These are phyloP conservation scores for Hemileia vastatrix DNA, from an alignment of 1,284 basidiomycete species.

Conservation along the genomic window DNA sequence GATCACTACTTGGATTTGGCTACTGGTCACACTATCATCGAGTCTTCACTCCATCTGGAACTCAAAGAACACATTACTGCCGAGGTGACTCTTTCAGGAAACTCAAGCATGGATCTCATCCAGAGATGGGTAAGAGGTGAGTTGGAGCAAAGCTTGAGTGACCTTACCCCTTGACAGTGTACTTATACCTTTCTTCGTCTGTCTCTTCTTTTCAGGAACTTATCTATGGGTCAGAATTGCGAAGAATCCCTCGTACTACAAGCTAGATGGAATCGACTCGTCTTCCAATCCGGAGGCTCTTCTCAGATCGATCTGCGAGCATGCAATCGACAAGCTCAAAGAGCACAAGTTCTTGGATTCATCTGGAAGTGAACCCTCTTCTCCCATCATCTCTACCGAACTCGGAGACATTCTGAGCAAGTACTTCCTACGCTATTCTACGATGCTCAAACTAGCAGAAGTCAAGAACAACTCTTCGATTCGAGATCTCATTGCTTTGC, in stretches of 20 bases:
- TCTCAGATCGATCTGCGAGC: slow-evolving; percentile 24
- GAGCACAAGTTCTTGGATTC: slow-evolving; percentile 23
- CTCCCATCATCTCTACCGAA: slow-evolving; percentile 25
- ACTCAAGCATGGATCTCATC: neutral
- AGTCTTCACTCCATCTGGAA: neutral
- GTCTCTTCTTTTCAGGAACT: neutral
- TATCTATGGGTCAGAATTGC: neutral
- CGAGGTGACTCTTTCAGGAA: neutral
- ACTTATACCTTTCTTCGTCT: neutral
- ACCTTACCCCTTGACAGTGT: neutral
- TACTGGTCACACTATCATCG: neutral
- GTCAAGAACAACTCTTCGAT: slow-evolving; percentile 19
- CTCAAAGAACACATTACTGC: neutral
- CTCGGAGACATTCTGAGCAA: slow-evolving; percentile 34
- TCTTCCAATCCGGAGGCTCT: slow-evolving; percentile 27
- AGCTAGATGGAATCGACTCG: slow-evolving; percentile 25
- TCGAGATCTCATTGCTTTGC: slow-evolving; percentile 25
- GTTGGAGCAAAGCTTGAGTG: neutral
- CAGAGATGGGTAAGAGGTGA: neutral
- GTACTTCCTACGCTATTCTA: slow-evolving; percentile 31
- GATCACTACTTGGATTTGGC: slow-evolving; percentile 12
- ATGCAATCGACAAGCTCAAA: slow-evolving; percentile 25
- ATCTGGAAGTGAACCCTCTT: slow-evolving; percentile 5
- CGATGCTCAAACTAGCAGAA: slow-evolving; percentile 29
- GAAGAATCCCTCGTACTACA: neutral